Conservation (phyloP, 2,329 filamentous ascomycete species). For the Penicillium carneum region DNA sequence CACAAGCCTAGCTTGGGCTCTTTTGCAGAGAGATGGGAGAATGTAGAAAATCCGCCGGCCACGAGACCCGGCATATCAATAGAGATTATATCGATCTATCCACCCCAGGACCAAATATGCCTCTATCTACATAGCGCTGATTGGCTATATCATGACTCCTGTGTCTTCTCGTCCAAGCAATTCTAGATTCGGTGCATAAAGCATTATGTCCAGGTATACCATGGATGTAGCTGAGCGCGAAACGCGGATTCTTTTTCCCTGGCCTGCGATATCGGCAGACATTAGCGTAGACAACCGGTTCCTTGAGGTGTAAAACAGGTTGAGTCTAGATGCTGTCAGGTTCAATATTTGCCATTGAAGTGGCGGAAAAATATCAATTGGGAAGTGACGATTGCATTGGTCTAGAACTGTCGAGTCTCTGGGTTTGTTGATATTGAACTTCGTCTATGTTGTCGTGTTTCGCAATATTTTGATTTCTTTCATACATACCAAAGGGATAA, state of each 20-base stretch:
- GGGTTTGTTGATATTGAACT: background rate
- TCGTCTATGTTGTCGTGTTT: background rate
- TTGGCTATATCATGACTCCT: background rate
- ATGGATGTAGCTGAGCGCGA: background rate
- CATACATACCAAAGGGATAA: no score
- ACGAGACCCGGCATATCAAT: background rate
- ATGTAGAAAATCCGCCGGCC: background rate
- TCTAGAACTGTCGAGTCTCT: background rate
- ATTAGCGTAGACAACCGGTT: background rate
- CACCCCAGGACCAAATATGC: background rate
- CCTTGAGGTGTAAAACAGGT: no score
- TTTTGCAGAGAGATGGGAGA: background rate
- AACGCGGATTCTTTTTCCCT: background rate
- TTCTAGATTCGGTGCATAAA: background rate
- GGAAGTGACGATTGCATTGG: background rate
- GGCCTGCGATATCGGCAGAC: background rate
- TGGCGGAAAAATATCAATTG: background rate
- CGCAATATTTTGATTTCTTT: no score
- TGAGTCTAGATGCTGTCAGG: background rate
- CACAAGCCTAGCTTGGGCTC: background rate
- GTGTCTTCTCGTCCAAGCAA: background rate
- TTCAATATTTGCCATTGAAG: background rate
- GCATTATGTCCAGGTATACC: background rate
- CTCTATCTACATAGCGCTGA: background rate
- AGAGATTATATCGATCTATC: background rate